Conservation (phyloP, 345 rosid species). For the Citrus australasica region DNA sequence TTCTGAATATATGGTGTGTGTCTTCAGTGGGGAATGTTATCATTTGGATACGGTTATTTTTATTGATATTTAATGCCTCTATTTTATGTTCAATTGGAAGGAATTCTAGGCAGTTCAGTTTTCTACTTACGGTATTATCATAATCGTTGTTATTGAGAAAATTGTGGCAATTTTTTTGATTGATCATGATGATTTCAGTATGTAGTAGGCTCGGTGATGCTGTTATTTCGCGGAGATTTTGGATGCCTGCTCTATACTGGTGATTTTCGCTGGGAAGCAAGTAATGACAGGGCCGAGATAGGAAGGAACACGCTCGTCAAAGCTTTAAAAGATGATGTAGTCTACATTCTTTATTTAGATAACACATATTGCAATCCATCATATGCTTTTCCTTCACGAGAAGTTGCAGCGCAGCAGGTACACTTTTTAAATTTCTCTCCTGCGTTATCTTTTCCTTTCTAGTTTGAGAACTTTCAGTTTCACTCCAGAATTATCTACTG, state of each 20-base stretch:
- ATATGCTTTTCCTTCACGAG: conserved; percentile 51
- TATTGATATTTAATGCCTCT: not conserved
- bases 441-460: too few species aligned
- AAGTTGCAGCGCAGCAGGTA: conserved; percentile 59
- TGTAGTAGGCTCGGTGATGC: conserved; percentile 63
- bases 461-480: too few species aligned
- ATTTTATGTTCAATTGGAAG: not conserved
- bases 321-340: conserved; percentile 38
- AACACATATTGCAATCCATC: conserved; percentile 77
- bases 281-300: conserved; percentile 26
- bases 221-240: conserved; percentile 59
- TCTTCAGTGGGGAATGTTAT: too few species aligned
- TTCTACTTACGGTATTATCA: not conserved
- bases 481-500: too few species aligned
- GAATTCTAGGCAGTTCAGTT: not conserved
- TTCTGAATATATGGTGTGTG: too few species aligned
- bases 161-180: not conserved
- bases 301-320: conserved; percentile 34
- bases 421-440: not conserved
- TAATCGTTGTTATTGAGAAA: not conserved
- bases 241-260: conserved; percentile 76
- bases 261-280: conserved; percentile 67
- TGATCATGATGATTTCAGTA: not conserved
- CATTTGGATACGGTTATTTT: not conserved
- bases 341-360: conserved; percentile 60